A percentile compares a stretch with the other conserved stretches of the same genome.
Evolutionary conservation across 495 filamentous ascomycete species (phyloP).

Genomic region (Bacidia rubella): DNA sequence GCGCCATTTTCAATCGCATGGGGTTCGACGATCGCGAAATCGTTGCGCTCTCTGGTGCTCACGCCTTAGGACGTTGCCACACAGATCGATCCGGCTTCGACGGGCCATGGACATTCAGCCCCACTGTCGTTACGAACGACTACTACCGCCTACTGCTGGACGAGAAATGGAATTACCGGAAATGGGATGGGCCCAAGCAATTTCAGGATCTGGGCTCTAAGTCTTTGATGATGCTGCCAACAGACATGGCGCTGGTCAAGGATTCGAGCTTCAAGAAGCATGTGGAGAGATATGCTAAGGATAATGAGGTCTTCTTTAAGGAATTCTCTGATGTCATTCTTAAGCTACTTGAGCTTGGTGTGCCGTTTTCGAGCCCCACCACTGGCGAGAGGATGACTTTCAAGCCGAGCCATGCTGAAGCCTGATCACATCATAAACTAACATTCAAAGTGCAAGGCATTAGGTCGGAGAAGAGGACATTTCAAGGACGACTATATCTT

Average conservation of each 20-base stretch:
- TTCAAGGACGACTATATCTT: background rate
- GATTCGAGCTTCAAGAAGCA: conserved; percentile 78
- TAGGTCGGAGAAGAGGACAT: no score
- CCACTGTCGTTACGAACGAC: conserved; percentile 88
- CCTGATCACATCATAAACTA: no score
- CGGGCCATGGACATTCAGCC: conserved; percentile 93
- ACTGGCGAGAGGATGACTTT: conserved; percentile 53
- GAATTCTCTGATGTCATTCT: conserved; percentile 69
- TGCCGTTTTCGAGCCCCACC: conserved; percentile 65
- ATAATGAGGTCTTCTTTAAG: conserved; percentile 83
- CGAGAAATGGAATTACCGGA: conserved; percentile 85
- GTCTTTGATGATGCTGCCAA: conserved; percentile 92
- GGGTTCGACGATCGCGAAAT: conserved; percentile 97
- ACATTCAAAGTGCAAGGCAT: no score
- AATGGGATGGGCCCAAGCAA: conserved; percentile 87
- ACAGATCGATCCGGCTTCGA: conserved; percentile 75
- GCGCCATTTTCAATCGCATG: conserved; percentile 91
- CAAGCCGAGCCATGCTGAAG: conserved; percentile 12
- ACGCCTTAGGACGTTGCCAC: conserved; percentile 90
- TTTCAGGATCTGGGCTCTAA: conserved; percentile 74
- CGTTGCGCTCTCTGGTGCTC: conserved; percentile 77
- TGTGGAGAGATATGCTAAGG: conserved; percentile 84
- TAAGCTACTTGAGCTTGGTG: conserved; percentile 88
- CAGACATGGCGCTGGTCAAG: conserved; percentile 76
- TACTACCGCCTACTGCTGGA: conserved; percentile 76